Percentiles rank a stretch among this genome's conserved stretches.
These are phyloP conservation scores for Saccharum hybrid DNA, from an alignment of 202 grass and related monocot species.

Conservation along the genomic window DNA sequence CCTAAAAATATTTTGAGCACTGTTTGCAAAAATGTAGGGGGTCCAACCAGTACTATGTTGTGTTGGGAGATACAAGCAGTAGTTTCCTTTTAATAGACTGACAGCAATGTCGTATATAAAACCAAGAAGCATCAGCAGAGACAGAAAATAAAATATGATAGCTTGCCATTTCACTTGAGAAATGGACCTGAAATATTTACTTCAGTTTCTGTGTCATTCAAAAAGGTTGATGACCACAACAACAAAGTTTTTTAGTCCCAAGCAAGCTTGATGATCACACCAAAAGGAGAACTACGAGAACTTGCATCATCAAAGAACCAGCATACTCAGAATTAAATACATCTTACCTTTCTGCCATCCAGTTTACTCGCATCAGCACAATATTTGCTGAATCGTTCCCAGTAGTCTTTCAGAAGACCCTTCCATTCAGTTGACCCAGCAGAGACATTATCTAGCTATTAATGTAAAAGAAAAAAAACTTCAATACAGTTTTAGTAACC, in stretches of 20 bases:
- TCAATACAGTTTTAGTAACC: constrained; percentile 29
- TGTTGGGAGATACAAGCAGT: constrained; percentile 3
- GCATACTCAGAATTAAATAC: constrained; percentile 19
- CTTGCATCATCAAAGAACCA: constrained; percentile 5
- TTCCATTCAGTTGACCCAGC: constrained; percentile 95
- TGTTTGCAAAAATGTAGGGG: background rate
- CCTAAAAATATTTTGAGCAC: background rate
- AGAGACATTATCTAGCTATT: constrained; percentile 96
- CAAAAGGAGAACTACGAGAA: background rate
- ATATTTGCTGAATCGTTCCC: constrained; percentile 87
- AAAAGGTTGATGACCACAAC: background rate
- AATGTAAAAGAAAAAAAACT: constrained; percentile 39
- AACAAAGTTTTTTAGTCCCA: background rate
- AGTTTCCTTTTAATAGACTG: background rate
- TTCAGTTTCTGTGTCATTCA: constrained; percentile 5
- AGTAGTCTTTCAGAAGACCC: constrained; percentile 84
- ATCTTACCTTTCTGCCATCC: constrained; percentile 76
- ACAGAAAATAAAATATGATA: background rate
- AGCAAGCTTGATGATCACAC: background rate
- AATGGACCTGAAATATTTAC: constrained; percentile 12
- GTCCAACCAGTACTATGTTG: background rate
- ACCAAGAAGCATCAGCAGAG: constrained; percentile 23
- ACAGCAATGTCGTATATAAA: background rate
- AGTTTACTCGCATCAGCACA: constrained; percentile 63
- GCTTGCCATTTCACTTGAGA: background rate